A percentile compares a stretch with the other conserved stretches of the same genome.
Conservation (phyloP, 2,329 filamentous ascomycete species). For the Exophiala sideris region DNA sequence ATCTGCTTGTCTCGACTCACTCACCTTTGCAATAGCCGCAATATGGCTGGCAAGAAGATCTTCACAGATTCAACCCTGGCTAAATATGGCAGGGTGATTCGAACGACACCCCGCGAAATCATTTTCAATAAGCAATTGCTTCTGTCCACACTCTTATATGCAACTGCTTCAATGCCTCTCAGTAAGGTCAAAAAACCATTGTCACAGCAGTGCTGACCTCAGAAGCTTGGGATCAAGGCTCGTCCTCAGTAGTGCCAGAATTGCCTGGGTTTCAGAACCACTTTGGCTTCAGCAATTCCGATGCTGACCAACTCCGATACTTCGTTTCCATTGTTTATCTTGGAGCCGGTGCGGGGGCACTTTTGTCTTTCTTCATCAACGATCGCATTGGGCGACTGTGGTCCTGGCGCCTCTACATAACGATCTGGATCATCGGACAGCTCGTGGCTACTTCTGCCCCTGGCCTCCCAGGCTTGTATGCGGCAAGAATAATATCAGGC, state of each 20-base stretch:
- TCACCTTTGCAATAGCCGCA: conserved; percentile 9
- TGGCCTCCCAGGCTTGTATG: conserved; percentile 33
- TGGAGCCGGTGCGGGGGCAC: conserved; percentile 32
- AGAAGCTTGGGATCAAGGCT: conserved; percentile 36
- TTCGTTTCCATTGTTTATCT: conserved; percentile 41
- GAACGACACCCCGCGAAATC: conserved; percentile 8
- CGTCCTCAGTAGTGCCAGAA: conserved; percentile 33
- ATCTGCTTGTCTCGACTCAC: not conserved
- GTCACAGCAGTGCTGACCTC: not conserved
- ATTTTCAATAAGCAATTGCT: conserved; percentile 15
- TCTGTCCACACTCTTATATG: conserved; percentile 9
- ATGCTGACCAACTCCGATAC: conserved; percentile 32
- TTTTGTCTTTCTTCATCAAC: conserved; percentile 40
- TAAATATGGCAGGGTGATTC: conserved; percentile 11
- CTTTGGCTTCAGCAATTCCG: conserved; percentile 34
- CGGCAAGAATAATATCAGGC: conserved; percentile 37
- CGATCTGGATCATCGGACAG: conserved; percentile 29
- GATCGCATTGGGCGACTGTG: conserved; percentile 41
- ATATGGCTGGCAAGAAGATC: conserved; percentile 12
- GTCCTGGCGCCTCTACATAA: conserved; percentile 40
- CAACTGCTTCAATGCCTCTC: conserved; percentile 20
- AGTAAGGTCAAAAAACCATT: conserved; percentile 16
- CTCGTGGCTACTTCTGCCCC: conserved; percentile 25
- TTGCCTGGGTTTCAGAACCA: conserved; percentile 37
- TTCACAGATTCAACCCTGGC: conserved; percentile 12